A percentile compares a stretch with the other conserved stretches of the same genome.
These are phyloP conservation scores for Lactarius pseudohatsudake DNA, from an alignment of 768 basidiomycete genomes.

Conservation along the genomic window DNA sequence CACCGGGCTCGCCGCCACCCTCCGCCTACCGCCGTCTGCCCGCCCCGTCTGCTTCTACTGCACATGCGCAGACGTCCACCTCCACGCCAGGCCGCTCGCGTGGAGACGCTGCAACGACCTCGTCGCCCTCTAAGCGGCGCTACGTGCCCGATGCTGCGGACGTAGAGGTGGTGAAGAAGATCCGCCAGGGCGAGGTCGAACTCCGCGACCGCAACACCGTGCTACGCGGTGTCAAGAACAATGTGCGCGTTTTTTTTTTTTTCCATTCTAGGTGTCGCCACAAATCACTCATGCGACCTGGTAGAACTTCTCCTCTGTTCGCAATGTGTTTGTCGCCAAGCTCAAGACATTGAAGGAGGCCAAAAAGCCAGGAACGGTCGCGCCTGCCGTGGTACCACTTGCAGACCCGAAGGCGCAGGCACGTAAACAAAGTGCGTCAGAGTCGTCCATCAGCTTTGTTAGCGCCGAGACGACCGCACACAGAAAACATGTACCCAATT, in stretches of 20 bases:
- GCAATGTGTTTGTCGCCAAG: slow-evolving; percentile 66
- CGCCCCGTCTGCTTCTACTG: slow-evolving; percentile 28
- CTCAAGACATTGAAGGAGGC: slow-evolving; percentile 75
- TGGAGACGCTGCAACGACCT: slow-evolving; percentile 28
- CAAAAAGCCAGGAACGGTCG: slow-evolving; percentile 49
- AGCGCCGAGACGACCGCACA: neutral
- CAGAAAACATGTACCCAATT: slow-evolving; percentile 84
- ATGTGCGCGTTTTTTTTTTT: slow-evolving; percentile 50
- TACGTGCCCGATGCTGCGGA: slow-evolving; percentile 81
- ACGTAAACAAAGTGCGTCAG: slow-evolving; percentile 65
- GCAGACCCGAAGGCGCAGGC: slow-evolving; percentile 59
- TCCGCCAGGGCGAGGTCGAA: slow-evolving; percentile 73
- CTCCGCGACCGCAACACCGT: slow-evolving; percentile 81
- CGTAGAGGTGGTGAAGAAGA: slow-evolving; percentile 83
- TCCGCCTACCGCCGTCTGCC: slow-evolving; percentile 15
- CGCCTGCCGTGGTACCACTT: slow-evolving; percentile 38
- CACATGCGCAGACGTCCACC: slow-evolving; percentile 25
- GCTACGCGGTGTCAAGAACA: slow-evolving; percentile 77
- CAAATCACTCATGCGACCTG: neutral
- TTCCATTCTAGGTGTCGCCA: neutral
- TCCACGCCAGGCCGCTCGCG: slow-evolving; percentile 26
- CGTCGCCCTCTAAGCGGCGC: slow-evolving; percentile 60
- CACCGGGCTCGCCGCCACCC: slow-evolving; percentile 54
- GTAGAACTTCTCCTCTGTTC: slow-evolving; percentile 79
- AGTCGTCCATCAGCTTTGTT: neutral